Evolutionary conservation across 2,329 filamentous ascomycete genomes (phyloP), one percentile per base, ranked within the genome.

Genomic region (Curvularia sp.): DNA sequence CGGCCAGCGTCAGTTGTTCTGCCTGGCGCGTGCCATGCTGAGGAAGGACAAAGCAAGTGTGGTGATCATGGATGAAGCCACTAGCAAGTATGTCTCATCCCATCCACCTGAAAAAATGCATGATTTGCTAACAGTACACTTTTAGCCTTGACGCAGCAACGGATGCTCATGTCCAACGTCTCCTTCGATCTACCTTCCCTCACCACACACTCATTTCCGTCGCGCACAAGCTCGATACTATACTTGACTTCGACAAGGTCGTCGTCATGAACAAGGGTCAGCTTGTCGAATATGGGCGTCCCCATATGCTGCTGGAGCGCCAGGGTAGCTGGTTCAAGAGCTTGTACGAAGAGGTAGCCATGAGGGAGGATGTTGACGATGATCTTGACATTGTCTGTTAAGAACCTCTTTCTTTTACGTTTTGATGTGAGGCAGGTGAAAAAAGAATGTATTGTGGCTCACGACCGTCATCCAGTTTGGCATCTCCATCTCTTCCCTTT

Each of bases 1-100:
- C 22, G 88, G 88, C 0, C 87, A 90, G 70, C 82, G 82, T 44
- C 88, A 90, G 66, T 79, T 90, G 0, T 88, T 90, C 64, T 86
- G 83, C 61, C 80, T 90, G 1, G 87, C 84, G 0, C 75, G 87
- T 0, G 87, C 86, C 0, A 79, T 89, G 18, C 71, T 89, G 7
- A 60, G 68, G 22, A 60, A 50, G n/a, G 66, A 70, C 38, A 68
- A 63, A 30, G 62, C 70, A 0, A 68, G 61, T 5, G 52, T 76
- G 2, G 50, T 76, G 7, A 65, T 76, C 10, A 58, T 76, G 12
- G 74, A 76, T 41, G 74, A 76, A 51, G 72, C 74, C 18, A 76
- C 73, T 2, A 72, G 68, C 63, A 73, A 71, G 73, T 73, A 63
- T 57, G 70, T 66, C 18, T 15, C 28, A 4, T 10, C 18, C 30